phyloP scores from a whole-genome alignment of 2,329 filamentous ascomycete genomes.

The Penicillium hordei region DNA sequence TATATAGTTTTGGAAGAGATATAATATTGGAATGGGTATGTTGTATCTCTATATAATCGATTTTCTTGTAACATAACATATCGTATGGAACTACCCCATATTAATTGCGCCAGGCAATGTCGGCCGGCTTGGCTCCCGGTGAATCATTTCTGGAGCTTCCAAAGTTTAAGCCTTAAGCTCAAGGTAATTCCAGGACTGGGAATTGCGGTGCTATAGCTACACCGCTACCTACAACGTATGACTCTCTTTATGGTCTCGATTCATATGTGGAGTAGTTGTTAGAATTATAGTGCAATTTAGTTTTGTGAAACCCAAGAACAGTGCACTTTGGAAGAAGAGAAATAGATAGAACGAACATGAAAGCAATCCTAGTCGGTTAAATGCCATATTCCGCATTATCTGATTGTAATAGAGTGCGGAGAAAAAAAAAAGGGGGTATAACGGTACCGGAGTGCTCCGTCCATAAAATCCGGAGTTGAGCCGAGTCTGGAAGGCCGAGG shows the following conservation, averaged over 20 bases:
- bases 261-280: background rate
- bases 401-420: background rate
- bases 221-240: background rate
- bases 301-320: background rate
- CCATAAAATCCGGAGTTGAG: slow-evolving; percentile 18
- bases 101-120: background rate
- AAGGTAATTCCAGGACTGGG: background rate
- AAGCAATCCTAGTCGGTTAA: background rate
- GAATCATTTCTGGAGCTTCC: background rate
- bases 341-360: background rate
- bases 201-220: background rate
- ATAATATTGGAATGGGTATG: background rate
- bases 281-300: background rate
- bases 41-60: too few relatives aligned
- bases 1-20: background rate
- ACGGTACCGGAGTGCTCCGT: background rate
- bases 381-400: background rate
- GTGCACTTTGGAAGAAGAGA: slow-evolving; percentile 3
- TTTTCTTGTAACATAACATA: background rate
- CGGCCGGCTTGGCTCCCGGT: slow-evolving; percentile 1
- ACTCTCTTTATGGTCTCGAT: background rate
- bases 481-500: slow-evolving; percentile 12
- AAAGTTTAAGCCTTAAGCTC: background rate
- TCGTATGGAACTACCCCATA: background rate
- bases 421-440: slow-evolving; percentile 3